These are phyloP conservation scores for Trichodelitschia bisporula DNA, from an alignment of 495 filamentous ascomycete genomes.

Conservation along the genomic window DNA sequence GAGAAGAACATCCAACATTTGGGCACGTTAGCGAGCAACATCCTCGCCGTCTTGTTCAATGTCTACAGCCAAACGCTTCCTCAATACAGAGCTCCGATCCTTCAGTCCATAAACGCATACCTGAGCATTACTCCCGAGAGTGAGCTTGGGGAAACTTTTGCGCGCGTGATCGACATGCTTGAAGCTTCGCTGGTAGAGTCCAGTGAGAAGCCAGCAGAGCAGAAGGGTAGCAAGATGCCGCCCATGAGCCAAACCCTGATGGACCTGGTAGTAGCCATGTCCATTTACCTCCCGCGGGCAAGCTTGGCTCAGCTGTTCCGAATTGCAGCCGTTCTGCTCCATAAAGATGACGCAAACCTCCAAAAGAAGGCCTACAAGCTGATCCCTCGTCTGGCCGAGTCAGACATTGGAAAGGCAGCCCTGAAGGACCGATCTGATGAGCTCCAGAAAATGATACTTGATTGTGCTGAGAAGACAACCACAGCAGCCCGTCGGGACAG, in stretches of 20 bases:
- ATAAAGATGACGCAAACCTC: constrained; percentile 66
- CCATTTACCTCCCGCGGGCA: constrained; percentile 66
- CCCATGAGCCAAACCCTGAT: constrained; percentile 89
- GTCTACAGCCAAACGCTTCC: constrained; percentile 91
- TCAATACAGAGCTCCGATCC: constrained; percentile 67
- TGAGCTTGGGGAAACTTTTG: constrained; percentile 71
- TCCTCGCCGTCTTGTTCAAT: constrained; percentile 90
- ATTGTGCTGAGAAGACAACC: constrained; percentile 55
- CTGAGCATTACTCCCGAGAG: constrained; percentile 59
- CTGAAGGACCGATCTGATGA: constrained; percentile 46
- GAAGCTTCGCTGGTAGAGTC: constrained; percentile 45
- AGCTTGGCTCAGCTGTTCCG: constrained; percentile 61
- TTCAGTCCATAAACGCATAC: constrained; percentile 84
- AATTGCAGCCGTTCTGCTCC: constrained; percentile 57
- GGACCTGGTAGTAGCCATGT: constrained; percentile 87
- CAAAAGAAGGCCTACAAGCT: constrained; percentile 99
- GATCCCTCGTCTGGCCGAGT: constrained; percentile 66
- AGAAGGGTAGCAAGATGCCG: constrained; percentile 40
- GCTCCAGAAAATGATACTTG: constrained; percentile 53
- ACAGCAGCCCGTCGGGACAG: constrained; percentile 60
- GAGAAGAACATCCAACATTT: constrained; percentile 57
- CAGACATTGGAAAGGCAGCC: constrained; percentile 43
- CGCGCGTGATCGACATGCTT: constrained; percentile 61
- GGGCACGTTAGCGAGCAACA: constrained; percentile 51
- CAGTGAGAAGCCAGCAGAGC: constrained; percentile 26